A percentile compares a stretch with the other conserved stretches of the same genome.
Conservation (phyloP, 1,139 yeast species). For the Lodderomyces metapsilosis region DNA sequence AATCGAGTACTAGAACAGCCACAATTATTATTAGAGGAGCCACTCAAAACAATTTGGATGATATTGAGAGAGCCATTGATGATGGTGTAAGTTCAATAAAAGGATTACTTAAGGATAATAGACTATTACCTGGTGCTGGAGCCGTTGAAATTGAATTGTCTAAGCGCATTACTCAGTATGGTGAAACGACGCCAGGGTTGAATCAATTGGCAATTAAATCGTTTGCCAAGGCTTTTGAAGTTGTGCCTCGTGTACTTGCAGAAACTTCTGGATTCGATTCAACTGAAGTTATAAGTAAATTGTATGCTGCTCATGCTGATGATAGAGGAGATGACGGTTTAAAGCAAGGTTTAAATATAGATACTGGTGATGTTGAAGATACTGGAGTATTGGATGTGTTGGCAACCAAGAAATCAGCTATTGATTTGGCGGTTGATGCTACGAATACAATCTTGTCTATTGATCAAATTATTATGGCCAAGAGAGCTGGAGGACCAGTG, state of each 20-base stretch:
- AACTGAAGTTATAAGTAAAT: conserved; percentile 79
- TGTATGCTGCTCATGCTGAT: conserved; percentile 79
- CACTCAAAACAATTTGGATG: conserved; percentile 91
- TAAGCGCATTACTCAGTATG: conserved; percentile 73
- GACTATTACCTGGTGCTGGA: conserved; percentile 94
- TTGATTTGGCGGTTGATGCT: conserved; percentile 93
- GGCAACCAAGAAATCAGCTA: conserved; percentile 80
- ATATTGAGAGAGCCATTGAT: conserved; percentile 93
- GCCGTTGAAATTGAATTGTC: conserved; percentile 92
- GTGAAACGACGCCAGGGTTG: conserved; percentile 92
- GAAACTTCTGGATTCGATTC: conserved; percentile 94
- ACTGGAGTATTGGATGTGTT: conserved; percentile 77
- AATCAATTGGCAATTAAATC: conserved; percentile 91
- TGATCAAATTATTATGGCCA: conserved; percentile 91
- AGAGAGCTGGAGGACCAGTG: conserved; percentile 95
- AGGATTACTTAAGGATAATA: conserved; percentile 76
- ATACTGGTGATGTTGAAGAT: conserved; percentile 67
- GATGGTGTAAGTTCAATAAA: conserved; percentile 94
- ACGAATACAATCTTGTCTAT: conserved; percentile 87
- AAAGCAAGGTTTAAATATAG: conserved; percentile 59
- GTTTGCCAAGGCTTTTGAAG: conserved; percentile 93
- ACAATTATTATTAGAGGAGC: conserved; percentile 96
- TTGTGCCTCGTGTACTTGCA: conserved; percentile 86
- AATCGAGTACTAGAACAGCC: conserved; percentile 71
- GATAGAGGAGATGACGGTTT: conserved; percentile 18